Base-by-base conservation (phyloP, 2,329 filamentous ascomycete species). In the Botrytis pseudocinerea region DNA sequence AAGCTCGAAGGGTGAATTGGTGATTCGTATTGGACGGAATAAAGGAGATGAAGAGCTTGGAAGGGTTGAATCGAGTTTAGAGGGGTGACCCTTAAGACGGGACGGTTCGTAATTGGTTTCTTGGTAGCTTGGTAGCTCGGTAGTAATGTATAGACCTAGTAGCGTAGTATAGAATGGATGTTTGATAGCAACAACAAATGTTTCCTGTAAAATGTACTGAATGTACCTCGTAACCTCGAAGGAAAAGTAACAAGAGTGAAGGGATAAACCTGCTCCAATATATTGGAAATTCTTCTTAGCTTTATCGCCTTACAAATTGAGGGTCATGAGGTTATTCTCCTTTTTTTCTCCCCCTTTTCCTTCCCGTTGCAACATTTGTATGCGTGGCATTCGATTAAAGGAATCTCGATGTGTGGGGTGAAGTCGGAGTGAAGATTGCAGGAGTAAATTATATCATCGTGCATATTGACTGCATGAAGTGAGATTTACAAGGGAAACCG, bases 381-480 rank as follows among this genome's bases (percentile, higher is more conserved):
- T 68, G 64, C 64, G 64, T 68, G 64, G 64, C 64, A 68, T 12
- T 38, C 35, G 32, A 28, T 68, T 25, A 66, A 35, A 51, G 46
- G 63, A 22, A 54, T 51, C 44, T 3, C 22, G 63, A 14, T 51
- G 1, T n/a, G 1, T n/a, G 35, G 59, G 7, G 22, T 38, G 20
- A 40, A 8, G 61, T n/a, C 14, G 32, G 25, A 68, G 25, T 57
- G 35, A 57, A 12, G 35, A 68, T 10, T 54, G 64, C 16, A 40
- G 46, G 14, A 20, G 32, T 14, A 5, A 25, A 68, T 68, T 57
- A 3, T 32, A 57, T 68, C 48, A 68, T 68, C 48, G 48, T 68
- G 64, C 64, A 68, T 57, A 28, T 54, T 14, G 32, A 66, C 32
- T 51, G 22, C 28, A 48, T 51, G 12, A 14, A 22, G 35, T 40